Evolutionary conservation across 2,329 filamentous ascomycete species (phyloP), one percentile per base, ranked within the genome.

Genomic region (Cercospora nicotianae): DNA sequence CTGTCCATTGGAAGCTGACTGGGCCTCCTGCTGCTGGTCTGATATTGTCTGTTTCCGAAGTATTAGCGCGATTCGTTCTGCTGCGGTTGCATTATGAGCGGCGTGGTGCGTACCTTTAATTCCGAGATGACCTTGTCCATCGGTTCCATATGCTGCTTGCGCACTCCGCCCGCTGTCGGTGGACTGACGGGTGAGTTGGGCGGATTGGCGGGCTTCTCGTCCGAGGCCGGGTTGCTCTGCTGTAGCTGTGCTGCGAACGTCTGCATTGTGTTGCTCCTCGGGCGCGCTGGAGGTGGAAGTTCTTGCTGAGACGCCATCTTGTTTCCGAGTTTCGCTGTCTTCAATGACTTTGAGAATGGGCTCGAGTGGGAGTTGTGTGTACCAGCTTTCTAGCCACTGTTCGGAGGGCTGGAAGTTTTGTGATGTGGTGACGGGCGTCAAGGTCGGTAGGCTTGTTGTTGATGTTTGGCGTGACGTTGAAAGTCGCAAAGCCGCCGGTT

Each of bases 351-450:
- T 63, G 0, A 73, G 64, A 48, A 73, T 71, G 31, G 83, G 60
- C 92, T 89, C 1, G 93, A 96, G 80, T 96, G 94, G 3, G 96
- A 86, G 1, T 94, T 93, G 91, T 0, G 92, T 91, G n/a, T 97
- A 87, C 94, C 94, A 98, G 66, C 88, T 91, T 74, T 97, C 94
- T 72, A 98, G 92, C 88, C 95, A 98, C 65, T 88, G 83, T 6
- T 90, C 82, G 5, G 92, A 92, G 3, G 94, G 93, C 71, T 90
- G 89, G 76, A 98, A 98, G 18, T 67, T 67, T n/a, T 67, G 69
- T 39, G 65, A 59, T 36, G 64, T 57, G 57, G n/a, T 64, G 9
- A 86, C 84, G 81, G 48, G 86, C 83, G 12, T 89, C 87, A 75
- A 90, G 84, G 73, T 88, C 89, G 67, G 85, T 87, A 97, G 84